Evolutionary conservation across 2,329 filamentous ascomycete species (phyloP).

Genomic region (Zasmidium angulare): DNA sequence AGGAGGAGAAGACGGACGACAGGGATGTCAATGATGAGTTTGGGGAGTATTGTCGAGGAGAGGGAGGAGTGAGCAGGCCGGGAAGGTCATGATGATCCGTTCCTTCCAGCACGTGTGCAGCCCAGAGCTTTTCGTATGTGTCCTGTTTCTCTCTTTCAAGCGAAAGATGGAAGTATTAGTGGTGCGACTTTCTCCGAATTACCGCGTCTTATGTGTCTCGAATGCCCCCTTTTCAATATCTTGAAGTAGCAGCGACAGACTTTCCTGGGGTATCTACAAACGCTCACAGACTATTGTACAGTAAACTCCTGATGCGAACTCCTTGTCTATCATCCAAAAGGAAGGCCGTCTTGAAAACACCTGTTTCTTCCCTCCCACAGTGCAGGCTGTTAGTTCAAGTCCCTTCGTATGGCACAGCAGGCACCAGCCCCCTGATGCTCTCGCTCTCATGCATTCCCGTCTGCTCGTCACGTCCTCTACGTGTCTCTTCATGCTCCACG

Average conservation of each 20-base stretch:
- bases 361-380: too few species aligned
- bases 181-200: too few species aligned
- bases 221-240: not conserved
- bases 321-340: too few species aligned
- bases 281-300: too few species aligned
- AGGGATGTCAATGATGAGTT: not conserved
- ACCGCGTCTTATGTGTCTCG: too few species aligned
- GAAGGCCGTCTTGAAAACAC: too few species aligned
- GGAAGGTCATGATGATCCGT: too few species aligned
- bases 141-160: not conserved
- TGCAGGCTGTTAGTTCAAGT: too few species aligned
- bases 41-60: not conserved
- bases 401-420: not conserved
- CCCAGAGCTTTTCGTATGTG: not conserved
- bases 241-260: not conserved
- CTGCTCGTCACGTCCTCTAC: slow-evolving; percentile 7
- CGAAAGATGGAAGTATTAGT: too few species aligned
- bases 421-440: slow-evolving; percentile 15
- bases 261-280: not conserved
- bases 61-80: not conserved
- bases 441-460: slow-evolving; percentile 11
- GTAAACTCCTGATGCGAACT: too few species aligned
- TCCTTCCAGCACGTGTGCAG: too few species aligned
- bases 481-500: slow-evolving; percentile 21
- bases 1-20: not conserved